These are phyloP conservation scores for Trichoderma lentiforme DNA, from an alignment of 2,329 filamentous ascomycete genomes.

Conservation along the genomic window DNA sequence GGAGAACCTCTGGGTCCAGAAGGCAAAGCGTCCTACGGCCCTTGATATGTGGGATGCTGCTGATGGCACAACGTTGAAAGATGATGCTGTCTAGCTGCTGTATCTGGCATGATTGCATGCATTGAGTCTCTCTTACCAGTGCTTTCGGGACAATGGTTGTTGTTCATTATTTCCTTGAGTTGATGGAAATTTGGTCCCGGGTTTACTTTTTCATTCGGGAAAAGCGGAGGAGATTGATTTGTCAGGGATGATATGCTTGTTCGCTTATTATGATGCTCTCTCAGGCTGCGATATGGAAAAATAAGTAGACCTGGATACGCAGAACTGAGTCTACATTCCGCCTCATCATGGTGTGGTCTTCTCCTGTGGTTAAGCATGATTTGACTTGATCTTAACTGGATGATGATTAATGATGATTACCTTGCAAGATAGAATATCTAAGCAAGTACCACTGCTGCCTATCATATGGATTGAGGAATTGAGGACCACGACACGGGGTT, in stretches of 20 bases:
- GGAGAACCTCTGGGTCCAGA: slow-evolving; percentile 24
- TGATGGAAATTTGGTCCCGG: not conserved
- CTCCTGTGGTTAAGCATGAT: not conserved
- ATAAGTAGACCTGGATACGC: not conserved
- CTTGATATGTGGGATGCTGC: slow-evolving; percentile 28
- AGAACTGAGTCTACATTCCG: not conserved
- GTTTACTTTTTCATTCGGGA: not conserved
- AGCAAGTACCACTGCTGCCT: not conserved
- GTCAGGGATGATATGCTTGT: not conserved
- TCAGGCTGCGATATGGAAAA: not conserved
- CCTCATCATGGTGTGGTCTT: not conserved
- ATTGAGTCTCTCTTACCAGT: not conserved
- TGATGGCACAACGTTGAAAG: not conserved
- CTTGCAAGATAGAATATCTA: not conserved
- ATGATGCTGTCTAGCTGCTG: not conserved
- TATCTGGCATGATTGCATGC: not conserved
- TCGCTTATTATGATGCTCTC: not conserved
- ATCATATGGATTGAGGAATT: not conserved
- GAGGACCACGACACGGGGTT: not conserved
- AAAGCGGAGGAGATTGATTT: not conserved
- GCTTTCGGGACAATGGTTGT: not conserved
- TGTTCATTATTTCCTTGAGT: not conserved
- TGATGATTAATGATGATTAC: not conserved
- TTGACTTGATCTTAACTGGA: not conserved
- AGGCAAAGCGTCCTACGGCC: slow-evolving; percentile 23